Percentiles rank a stretch among this genome's conserved stretches.
Conservation (phyloP, 2,329 filamentous ascomycete species). For the Aspergillus vadensis region DNA sequence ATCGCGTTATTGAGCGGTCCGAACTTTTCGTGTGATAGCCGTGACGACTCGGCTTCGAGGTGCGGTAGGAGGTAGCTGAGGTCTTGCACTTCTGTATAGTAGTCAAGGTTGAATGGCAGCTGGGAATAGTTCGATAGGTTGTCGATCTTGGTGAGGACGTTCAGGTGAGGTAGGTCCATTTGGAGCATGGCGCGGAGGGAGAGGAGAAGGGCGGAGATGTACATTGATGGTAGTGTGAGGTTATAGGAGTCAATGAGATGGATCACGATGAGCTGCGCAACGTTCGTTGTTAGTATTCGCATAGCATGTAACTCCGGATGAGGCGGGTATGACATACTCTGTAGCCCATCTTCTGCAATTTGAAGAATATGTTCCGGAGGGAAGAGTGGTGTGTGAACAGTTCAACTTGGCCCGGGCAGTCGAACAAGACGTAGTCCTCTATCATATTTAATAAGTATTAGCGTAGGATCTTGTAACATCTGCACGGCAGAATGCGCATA, state of each 20-base stretch:
- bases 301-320: background rate
- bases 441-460: constrained; percentile 4
- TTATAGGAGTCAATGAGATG: constrained; percentile 94
- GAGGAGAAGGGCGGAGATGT: constrained; percentile 90
- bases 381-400: constrained; percentile 95
- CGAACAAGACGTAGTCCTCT: constrained; percentile 92
- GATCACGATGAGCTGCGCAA: constrained; percentile 77
- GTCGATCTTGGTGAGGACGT: constrained; percentile 97
- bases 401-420: constrained; percentile 96
- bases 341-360: constrained; percentile 86
- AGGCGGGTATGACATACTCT: constrained; percentile 62
- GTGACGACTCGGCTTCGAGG: constrained; percentile 76
- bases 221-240: constrained; percentile 88
- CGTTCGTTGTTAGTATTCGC: constrained; percentile 5
- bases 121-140: constrained; percentile 83
- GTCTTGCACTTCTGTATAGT: constrained; percentile 96
- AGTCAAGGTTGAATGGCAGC: constrained; percentile 92
- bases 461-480: background rate
- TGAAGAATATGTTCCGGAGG: constrained; percentile 86
- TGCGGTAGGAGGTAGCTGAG: constrained; percentile 79
- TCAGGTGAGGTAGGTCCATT: constrained; percentile 94
- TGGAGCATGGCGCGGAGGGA: constrained; percentile 96
- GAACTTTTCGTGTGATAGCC: constrained; percentile 72
- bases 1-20: constrained; percentile 82
- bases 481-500: constrained; percentile 32